Evolutionary conservation across 139 green algal species (phyloP).

Genomic region (Micractinium sp.): DNA sequence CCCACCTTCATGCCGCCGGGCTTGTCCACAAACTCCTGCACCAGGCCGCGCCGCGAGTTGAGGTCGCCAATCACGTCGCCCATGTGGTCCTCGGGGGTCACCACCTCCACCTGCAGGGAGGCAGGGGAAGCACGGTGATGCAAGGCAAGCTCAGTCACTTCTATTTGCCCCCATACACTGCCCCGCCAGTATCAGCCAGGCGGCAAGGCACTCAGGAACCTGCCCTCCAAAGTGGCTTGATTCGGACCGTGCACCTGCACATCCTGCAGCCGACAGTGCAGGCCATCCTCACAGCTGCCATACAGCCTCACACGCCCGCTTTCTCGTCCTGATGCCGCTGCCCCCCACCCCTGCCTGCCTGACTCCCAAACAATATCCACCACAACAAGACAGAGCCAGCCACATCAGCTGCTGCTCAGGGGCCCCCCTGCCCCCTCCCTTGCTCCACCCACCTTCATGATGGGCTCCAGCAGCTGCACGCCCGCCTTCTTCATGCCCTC

Average conservation of each 20-base stretch:
- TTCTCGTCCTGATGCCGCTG: too few relatives aligned
- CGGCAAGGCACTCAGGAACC: too few relatives aligned
- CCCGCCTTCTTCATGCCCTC: conserved; percentile 95
- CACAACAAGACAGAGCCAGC: too few relatives aligned
- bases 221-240: too few relatives aligned
- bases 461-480: conserved; percentile 93
- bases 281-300: neutral
- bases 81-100: conserved; percentile 96
- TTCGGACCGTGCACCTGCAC: neutral
- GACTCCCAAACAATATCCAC: too few relatives aligned
- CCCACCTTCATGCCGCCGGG: conserved; percentile 89
- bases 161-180: too few relatives aligned
- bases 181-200: too few relatives aligned
- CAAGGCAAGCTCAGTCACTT: too few relatives aligned
- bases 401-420: neutral
- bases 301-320: neutral
- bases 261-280: neutral
- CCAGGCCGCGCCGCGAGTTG: conserved; percentile 94
- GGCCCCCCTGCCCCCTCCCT: neutral
- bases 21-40: conserved; percentile 93
- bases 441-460: conserved; percentile 91
- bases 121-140: neutral
- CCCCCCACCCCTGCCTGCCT: too few relatives aligned
- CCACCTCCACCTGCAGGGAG: conserved; percentile 83
- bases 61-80: conserved; percentile 98